Evolutionary conservation across 2,329 filamentous ascomycete species (phyloP).

Genomic region (Aspergillus novofumigatus): DNA sequence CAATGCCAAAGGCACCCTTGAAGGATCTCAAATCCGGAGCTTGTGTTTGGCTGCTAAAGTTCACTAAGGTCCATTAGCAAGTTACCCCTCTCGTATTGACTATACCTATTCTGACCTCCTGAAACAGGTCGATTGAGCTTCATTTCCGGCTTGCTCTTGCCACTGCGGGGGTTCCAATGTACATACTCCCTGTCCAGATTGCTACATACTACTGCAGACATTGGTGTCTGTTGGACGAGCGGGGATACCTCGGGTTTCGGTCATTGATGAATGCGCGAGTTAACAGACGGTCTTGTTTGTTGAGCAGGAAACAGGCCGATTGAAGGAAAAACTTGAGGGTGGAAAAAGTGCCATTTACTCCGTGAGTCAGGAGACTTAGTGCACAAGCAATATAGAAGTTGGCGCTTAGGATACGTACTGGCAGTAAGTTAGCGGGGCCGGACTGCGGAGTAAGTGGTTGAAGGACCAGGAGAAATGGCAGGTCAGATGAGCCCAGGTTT

Average conservation of each 20-base stretch:
- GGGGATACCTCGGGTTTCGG: not conserved
- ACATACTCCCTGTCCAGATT: not conserved
- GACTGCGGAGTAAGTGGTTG: not conserved
- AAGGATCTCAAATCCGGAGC: not conserved
- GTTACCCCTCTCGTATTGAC: not conserved
- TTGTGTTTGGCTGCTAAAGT: not conserved
- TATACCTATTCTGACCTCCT: not conserved
- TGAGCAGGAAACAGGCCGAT: not conserved
- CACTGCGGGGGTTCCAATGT: not conserved
- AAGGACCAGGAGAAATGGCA: not conserved
- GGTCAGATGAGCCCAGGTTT: not conserved
- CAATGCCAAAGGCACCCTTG: too few species aligned
- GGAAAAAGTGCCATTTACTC: not conserved
- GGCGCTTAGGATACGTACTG: too few species aligned
- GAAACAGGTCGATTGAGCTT: not conserved
- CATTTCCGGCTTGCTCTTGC: not conserved
- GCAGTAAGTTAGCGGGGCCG: too few species aligned
- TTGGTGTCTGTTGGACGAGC: not conserved
- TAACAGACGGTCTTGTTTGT: not conserved
- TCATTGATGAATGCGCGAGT: too few species aligned
- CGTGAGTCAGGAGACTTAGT: not conserved
- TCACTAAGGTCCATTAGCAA: not conserved
- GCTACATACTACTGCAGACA: not conserved
- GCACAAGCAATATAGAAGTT: not conserved
- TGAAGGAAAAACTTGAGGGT: not conserved